A percentile compares a stretch with the other conserved stretches of the same genome.
phyloP scores from a whole-genome alignment of 345 rosid species.

The Syzygium jambos region DNA sequence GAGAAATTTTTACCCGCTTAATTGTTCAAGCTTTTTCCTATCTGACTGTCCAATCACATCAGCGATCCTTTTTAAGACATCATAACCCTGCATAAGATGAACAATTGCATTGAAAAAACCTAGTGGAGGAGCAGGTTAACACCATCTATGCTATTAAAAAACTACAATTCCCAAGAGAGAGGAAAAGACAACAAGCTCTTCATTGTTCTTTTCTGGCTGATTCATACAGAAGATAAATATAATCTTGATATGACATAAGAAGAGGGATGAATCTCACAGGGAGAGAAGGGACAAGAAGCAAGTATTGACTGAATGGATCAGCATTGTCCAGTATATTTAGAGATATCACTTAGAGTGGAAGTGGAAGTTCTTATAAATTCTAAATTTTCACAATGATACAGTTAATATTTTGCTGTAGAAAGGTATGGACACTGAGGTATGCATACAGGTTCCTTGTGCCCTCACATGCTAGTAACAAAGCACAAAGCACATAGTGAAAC shows the following conservation, averaged over 20 bases:
- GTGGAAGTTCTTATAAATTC: not conserved
- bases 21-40: conserved; percentile 51
- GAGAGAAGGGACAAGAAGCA: not conserved
- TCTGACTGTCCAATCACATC: conserved; percentile 38
- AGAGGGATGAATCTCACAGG: not conserved
- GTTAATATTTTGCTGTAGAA: not conserved
- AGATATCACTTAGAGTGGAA: not conserved
- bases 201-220: not conserved
- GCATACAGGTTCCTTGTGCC: not conserved
- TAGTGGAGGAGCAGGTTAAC: not conserved
- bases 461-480: not conserved
- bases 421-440: not conserved
- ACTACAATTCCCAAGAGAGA: not conserved
- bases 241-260: not conserved
- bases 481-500: not conserved
- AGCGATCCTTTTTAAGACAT: conserved; percentile 67
- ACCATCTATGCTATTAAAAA: not conserved
- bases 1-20: conserved; percentile 58
- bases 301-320: not conserved
- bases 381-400: not conserved
- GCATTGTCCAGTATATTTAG: not conserved
- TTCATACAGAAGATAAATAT: not conserved
- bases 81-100: conserved; percentile 55
- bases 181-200: not conserved
- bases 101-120: conserved; percentile 1